phyloP scores from a whole-genome alignment of 2,329 filamentous ascomycete species.

The Paramyrothecium sp. region DNA sequence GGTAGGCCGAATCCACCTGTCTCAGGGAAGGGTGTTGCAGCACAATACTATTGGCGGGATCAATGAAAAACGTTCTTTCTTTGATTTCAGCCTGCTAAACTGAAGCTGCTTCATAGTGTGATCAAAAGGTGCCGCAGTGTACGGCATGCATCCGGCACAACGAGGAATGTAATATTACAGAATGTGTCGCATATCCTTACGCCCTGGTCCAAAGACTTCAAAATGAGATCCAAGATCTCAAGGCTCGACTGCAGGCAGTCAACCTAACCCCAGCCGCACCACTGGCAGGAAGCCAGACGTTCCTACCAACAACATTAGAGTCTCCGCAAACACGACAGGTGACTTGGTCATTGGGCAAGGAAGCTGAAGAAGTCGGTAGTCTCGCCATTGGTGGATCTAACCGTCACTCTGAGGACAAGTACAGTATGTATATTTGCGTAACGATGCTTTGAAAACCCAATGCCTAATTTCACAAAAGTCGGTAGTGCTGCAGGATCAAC shows the following conservation, averaged over 20 bases:
- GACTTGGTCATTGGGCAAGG: slow-evolving; percentile 6
- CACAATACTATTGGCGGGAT: no score
- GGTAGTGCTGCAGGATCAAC: slow-evolving; percentile 20
- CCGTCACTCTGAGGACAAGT: slow-evolving; percentile 12
- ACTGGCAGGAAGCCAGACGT: background rate
- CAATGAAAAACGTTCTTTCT: no score
- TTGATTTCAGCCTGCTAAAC: background rate
- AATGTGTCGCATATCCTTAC: slow-evolving; percentile 12
- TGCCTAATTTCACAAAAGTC: slow-evolving; percentile 6
- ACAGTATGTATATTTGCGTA: slow-evolving; percentile 9
- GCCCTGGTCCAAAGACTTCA: slow-evolving; percentile 1
- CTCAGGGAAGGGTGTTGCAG: no score
- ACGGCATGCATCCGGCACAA: slow-evolving; percentile 10
- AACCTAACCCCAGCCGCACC: background rate
- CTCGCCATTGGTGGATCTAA: slow-evolving; percentile 15
- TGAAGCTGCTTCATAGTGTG: slow-evolving; percentile 4
- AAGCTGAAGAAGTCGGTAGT: slow-evolving; percentile 20
- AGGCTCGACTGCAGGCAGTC: background rate
- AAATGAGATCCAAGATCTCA: slow-evolving; percentile 1
- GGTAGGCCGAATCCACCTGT: background rate
- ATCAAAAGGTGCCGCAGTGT: slow-evolving; percentile 9
- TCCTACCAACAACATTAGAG: background rate
- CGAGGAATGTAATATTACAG: slow-evolving; percentile 10
- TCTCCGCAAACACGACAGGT: background rate
- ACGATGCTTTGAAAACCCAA: no score